These are phyloP conservation scores for Castanospermum australe DNA, from an alignment of 306 rosid species.

Conservation along the genomic window DNA sequence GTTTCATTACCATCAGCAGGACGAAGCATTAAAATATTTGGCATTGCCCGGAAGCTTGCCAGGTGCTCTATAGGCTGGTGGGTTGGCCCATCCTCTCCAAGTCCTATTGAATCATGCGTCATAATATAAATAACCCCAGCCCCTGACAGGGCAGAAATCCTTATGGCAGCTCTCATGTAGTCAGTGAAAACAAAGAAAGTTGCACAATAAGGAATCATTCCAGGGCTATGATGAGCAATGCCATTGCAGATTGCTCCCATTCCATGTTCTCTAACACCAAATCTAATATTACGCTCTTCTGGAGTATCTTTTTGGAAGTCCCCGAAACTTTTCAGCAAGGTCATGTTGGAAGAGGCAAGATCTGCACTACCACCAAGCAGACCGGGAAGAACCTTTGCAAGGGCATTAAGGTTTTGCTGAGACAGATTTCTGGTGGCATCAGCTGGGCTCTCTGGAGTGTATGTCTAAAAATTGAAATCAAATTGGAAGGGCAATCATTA, in stretches of 20 bases:
- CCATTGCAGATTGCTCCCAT: constrained; percentile 99
- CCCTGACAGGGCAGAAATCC: constrained; percentile 78
- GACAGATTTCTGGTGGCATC: constrained; percentile 95
- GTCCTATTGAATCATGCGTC: constrained; percentile 99
- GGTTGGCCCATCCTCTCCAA: constrained; percentile 99
- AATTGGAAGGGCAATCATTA: neutral
- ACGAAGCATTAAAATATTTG: constrained; percentile 91
- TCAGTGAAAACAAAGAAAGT: constrained; percentile 98
- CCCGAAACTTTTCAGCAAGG: constrained; percentile 80
- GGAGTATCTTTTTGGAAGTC: constrained; percentile 89
- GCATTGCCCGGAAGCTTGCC: constrained; percentile 99
- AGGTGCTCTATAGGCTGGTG: constrained; percentile 97
- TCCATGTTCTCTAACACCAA: constrained; percentile 95
- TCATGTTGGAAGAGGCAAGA: constrained; percentile 99
- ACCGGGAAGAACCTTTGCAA: constrained; percentile 87
- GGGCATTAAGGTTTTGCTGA: constrained; percentile 90
- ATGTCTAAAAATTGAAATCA: constrained; percentile 54
- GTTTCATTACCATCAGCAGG: constrained; percentile 99
- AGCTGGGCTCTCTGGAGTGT: constrained; percentile 90
- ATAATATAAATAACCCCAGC: constrained; percentile 85
- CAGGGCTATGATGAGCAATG: constrained; percentile 94
- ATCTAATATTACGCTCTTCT: constrained; percentile 87
- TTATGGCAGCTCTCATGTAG: constrained; percentile 98
- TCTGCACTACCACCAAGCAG: constrained; percentile 99
- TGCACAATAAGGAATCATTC: constrained; percentile 89